Base-by-base conservation (phyloP, 2,329 filamentous ascomycete genomes). In the Aureobasidium musti region DNA sequence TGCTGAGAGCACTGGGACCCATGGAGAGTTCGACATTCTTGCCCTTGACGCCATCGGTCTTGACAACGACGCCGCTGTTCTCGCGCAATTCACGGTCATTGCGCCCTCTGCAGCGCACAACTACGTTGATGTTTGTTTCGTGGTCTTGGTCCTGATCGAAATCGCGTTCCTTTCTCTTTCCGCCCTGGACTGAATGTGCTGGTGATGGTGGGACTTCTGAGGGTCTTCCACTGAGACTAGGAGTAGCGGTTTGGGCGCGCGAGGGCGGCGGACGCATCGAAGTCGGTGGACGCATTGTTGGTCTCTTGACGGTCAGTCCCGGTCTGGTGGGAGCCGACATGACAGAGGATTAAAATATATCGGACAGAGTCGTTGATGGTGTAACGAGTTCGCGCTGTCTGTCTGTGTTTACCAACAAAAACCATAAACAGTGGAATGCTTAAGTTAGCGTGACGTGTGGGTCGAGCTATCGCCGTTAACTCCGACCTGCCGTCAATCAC, bases 101-200 rank as follows among this genome's bases (percentile, higher is more conserved):
- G 70, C 95, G 89, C 5, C 94, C 95, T 72, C 95, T 87, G 80
- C 94, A 99, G 70, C 95, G 86, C 67, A 99, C 96, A 39, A 98
- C 93, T 54, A 99, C 95, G 76, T 96, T 95, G 79, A 99, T 99
- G 76, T 97, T 99, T 8, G 94, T 98, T 78, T 96, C 92, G 14
- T 64, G 49, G 72, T 93, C 89, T 61, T 85, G 85, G 11, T 65
- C 73, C 66, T 91, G 78, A 52, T 94, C 93, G 74, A 89, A 94
- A 43, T 96, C 91, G 74, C 91, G 86, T 72, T 95, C 91, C 78
- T 97, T 97, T 74, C 93, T 88, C 82, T 97, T 97, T 28, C 87
- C 86, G 37, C 84, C 78, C 59, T 83, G 82, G 33, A 85, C 78
- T 37, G 81, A 80, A 5, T 56, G 41, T 53, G 78, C 86, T 5